phyloP scores from a whole-genome alignment of 805 yeast genomes.

The Ogataea parapolymorpha region DNA sequence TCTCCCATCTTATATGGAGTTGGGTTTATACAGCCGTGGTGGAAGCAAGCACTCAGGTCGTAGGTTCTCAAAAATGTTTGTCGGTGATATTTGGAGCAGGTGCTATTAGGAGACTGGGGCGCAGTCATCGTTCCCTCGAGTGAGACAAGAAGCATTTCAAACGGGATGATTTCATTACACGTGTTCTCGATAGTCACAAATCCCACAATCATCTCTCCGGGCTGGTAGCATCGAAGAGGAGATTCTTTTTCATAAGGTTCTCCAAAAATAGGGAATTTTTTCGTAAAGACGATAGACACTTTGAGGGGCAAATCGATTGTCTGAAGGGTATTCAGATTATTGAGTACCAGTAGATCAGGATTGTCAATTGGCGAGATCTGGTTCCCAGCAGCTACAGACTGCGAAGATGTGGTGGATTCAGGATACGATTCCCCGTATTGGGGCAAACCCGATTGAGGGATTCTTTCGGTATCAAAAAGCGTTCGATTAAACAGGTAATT shows the following conservation, averaged over 20 bases:
- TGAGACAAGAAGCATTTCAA: slow-evolving; percentile 60
- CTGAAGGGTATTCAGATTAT: slow-evolving; percentile 27
- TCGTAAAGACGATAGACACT: slow-evolving; percentile 36
- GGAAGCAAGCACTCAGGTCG: slow-evolving; percentile 52
- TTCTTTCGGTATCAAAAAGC: slow-evolving; percentile 14
- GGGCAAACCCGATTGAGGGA: slow-evolving; percentile 18
- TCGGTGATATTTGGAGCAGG: slow-evolving; percentile 9
- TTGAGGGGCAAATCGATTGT: slow-evolving; percentile 24
- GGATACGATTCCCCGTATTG: slow-evolving; percentile 9
- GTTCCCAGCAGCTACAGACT: background rate
- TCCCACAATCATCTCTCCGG: slow-evolving; percentile 68
- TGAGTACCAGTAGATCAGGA: slow-evolving; percentile 25
- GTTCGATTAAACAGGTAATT: slow-evolving; percentile 35
- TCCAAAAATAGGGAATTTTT: slow-evolving; percentile 34
- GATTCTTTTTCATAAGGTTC: slow-evolving; percentile 27
- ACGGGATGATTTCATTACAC: slow-evolving; percentile 41
- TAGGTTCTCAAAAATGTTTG: slow-evolving; percentile 45
- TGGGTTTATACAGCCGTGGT: slow-evolving; percentile 32
- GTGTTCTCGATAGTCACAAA: slow-evolving; percentile 43
- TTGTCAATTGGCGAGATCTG: slow-evolving; percentile 19
- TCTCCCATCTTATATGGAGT: background rate
- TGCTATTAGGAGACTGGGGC: slow-evolving; percentile 3
- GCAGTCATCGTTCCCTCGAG: slow-evolving; percentile 48
- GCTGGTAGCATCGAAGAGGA: slow-evolving; percentile 51
- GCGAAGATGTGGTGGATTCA: background rate